phyloP scores from a whole-genome alignment of 1,284 basidiomycete genomes.

The Sporisorium reilianum region DNA sequence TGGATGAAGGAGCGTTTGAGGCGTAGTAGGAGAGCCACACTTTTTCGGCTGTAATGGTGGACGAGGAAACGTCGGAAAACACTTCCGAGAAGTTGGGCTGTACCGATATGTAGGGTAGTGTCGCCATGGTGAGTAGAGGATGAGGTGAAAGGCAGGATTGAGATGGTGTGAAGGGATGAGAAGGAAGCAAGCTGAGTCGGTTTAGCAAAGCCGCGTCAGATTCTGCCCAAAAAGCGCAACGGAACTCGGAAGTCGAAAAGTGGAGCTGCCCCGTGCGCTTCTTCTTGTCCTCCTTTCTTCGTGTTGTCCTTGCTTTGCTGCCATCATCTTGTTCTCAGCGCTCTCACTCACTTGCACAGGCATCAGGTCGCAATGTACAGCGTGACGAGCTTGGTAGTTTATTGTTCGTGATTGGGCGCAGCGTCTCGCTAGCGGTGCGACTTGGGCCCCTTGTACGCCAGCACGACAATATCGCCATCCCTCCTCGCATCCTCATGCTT shows the following conservation, averaged over 20 bases:
- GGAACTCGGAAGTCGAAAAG: conserved; percentile 13
- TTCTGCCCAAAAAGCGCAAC: background rate
- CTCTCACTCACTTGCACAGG: background rate
- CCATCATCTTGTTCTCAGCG: background rate
- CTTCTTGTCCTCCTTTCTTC: background rate
- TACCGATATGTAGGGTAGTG: conserved; percentile 72
- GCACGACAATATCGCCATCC: conserved; percentile 80
- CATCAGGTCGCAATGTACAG: background rate
- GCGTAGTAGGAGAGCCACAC: conserved; percentile 80
- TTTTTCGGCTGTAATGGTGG: conserved; percentile 74
- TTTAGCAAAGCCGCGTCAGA: conserved; percentile 3
- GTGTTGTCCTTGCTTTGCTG: background rate
- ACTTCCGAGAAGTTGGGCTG: conserved; percentile 76
- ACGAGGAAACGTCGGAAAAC: conserved; percentile 75
- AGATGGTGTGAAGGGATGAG: background rate
- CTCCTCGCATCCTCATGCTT: conserved; percentile 86
- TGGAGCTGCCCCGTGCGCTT: conserved; percentile 23
- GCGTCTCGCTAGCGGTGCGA: background rate
- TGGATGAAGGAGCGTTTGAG: conserved; percentile 48
- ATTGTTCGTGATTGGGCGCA: background rate
- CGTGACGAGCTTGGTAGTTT: too few species aligned
- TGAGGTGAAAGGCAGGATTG: background rate
- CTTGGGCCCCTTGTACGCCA: conserved; percentile 70
- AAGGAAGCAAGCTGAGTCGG: conserved; percentile 4
- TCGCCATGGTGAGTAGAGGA: conserved; percentile 26